Evolutionary conservation across 257 asterid species (phyloP), one percentile per base, ranked within the genome.

Genomic region (Gentiana macrophylla): DNA sequence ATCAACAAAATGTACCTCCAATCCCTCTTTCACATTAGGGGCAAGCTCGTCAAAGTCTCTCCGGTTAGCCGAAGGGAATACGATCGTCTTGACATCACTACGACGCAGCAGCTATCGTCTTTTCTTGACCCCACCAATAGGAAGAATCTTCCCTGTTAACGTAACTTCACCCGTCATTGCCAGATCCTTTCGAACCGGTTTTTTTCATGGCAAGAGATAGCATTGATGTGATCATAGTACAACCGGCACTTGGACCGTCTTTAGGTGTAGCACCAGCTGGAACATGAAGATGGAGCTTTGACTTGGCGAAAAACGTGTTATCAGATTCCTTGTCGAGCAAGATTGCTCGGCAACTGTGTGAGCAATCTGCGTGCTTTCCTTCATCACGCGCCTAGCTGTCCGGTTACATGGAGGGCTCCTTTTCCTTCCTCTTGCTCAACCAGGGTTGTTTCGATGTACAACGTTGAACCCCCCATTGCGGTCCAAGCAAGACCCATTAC

Each of bases 401-500:
- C 99, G 0, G 97, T 92, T 47, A 76, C 74, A 62, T 69, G 78
- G 53, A 92, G 86, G 41, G 65, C 70, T 50, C 99, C 97, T 79
- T 92, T 88, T 32, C 94, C 95, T 53, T 92, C 99, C 8, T 89
- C 95, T 77, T 88, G 90, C 83, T 85, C 97, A 6, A 80, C 75
- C 10, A 44, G 66, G 36, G 79, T 62, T 36, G 99, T 92, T 60
- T 92, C 99, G 43, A 92, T 75, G 67, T 92, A 92, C 53, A 92
- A 81, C 0, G 97, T 92, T 11, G 99, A 92, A 34, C 99, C 99
- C 46, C 99, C 99, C 99, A 92, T 92, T 62, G 99, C 72, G 1
- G 99, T 88, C 99, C 99, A 92, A 49, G 99, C 97, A 61, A 92
- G 94, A 61, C 99, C 97, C 99, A 92, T 92, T 35, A 88, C 97